Evolutionary conservation across 495 filamentous ascomycete genomes (phyloP).

Genomic region (Extremus antarcticus): DNA sequence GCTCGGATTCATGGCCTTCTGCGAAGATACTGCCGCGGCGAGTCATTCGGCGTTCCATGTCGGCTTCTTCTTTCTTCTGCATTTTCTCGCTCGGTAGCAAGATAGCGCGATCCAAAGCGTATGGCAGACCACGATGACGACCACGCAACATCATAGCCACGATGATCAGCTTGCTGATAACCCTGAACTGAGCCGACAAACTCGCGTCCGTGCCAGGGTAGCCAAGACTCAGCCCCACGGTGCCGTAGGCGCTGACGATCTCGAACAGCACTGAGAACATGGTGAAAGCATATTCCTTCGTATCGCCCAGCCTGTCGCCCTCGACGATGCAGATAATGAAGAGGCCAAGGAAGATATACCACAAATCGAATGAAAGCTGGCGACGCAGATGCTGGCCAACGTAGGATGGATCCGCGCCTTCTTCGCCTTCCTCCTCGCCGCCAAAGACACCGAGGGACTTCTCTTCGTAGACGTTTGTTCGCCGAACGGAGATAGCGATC

Average conservation of each 20-base stretch:
- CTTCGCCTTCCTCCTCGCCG: slow-evolving; percentile 40
- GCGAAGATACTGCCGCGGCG: neutral
- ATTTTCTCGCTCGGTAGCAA: slow-evolving; percentile 67
- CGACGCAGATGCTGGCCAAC: slow-evolving; percentile 77
- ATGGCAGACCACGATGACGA: slow-evolving; percentile 81
- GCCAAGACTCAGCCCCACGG: slow-evolving; percentile 78
- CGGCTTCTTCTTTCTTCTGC: slow-evolving; percentile 55
- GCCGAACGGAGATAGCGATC: slow-evolving; percentile 83
- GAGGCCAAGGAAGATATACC: slow-evolving; percentile 79
- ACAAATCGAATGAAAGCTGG: slow-evolving; percentile 87
- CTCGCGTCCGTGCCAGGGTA: slow-evolving; percentile 63
- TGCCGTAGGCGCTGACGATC: slow-evolving; percentile 85
- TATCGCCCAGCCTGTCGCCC: slow-evolving; percentile 48
- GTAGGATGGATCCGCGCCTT: slow-evolving; percentile 54
- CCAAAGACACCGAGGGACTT: slow-evolving; percentile 74
- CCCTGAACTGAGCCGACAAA: slow-evolving; percentile 66
- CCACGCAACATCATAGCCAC: slow-evolving; percentile 90
- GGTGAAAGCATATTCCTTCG: slow-evolving; percentile 52
- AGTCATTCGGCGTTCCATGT: slow-evolving; percentile 39
- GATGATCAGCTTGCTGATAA: slow-evolving; percentile 75
- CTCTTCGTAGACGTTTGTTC: slow-evolving; percentile 96
- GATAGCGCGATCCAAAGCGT: slow-evolving; percentile 81
- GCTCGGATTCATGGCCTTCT: neutral
- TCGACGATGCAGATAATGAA: slow-evolving; percentile 83
- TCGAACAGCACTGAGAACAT: slow-evolving; percentile 84